Evolutionary conservation across 768 basidiomycete genomes (phyloP), one percentile per base, ranked within the genome.

Genomic region (Suillus alpinus): DNA sequence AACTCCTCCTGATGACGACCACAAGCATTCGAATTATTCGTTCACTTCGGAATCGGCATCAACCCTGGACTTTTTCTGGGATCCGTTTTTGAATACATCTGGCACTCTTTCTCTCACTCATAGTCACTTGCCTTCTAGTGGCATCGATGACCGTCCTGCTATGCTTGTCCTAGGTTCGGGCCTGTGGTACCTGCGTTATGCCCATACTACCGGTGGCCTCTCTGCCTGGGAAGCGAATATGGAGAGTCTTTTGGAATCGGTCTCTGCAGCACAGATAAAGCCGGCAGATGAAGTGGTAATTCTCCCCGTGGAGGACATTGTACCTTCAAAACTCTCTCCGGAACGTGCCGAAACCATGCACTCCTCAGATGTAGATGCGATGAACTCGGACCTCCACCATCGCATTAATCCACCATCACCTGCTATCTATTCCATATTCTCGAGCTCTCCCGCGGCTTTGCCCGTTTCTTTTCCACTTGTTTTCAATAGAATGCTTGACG

Each of bases 171-270:
- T 97, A 16, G 94, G 94, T 10, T 87, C 90, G 14, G 94, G 94
- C 0, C 77, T 96, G 40, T 95, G 94, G 94, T 93, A 93, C 71
- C 82, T 97, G 47, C 86, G 92, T 26, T 87, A 95, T 71, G 78
- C 86, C 0, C 77, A 83, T 39, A 65, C 77, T 18, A 90, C 91
- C 0, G 91, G 92, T 26, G 92, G 92, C 4, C 78, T 95, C 43
- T 75, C 87, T 34, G 79, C 86, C 1, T 97, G 93, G 92, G 89
- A 91, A 66, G 78, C 79, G 29, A 88, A 82, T 65, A 86, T 92
- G 63, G 89, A 93, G 66, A 67, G 74, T 8, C 79, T 86, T n/a
- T 82, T 95, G 34, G 75, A 78, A 44, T 66, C 78, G 13, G 76
- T 91, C 34, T 62, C 76, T 12, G 67, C 73, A 14, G 73, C 71